Conservation (phyloP, 1,139 yeast genomes). For the Protomyces macrosporus region DNA sequence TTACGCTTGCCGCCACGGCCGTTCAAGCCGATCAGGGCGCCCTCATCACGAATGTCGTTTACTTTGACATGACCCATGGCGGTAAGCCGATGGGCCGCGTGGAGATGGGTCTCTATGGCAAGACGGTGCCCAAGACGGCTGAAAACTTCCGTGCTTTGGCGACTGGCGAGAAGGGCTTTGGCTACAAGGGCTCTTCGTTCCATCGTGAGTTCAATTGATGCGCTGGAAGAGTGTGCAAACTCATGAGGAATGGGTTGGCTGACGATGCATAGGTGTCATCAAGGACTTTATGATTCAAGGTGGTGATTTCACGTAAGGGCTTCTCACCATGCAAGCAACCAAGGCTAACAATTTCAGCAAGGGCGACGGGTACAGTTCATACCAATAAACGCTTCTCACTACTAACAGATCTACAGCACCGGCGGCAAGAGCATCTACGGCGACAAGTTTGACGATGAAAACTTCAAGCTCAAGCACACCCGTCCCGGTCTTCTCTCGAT, state of each 20-base stretch:
- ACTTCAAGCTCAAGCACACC: constrained; percentile 73
- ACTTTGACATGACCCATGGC: constrained; percentile 78
- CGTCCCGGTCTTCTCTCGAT: constrained; percentile 72
- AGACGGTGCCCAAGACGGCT: constrained; percentile 87
- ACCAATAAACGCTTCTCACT: too few species aligned
- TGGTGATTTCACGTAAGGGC: constrained; percentile 86
- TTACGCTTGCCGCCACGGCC: background rate
- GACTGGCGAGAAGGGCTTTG: constrained; percentile 76
- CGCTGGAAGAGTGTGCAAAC: constrained; percentile 44
- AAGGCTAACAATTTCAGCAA: background rate
- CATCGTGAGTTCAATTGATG: constrained; percentile 65
- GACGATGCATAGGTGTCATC: constrained; percentile 43
- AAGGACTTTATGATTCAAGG: constrained; percentile 87
- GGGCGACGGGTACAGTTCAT: background rate
- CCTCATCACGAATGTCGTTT: constrained; percentile 46
- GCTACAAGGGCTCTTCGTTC: constrained; percentile 72
- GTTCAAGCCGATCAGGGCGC: constrained; percentile 25
- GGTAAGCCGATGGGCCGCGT: constrained; percentile 67
- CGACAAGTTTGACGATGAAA: constrained; percentile 82
- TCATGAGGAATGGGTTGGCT: background rate
- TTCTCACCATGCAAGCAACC: too few species aligned
- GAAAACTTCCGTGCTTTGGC: constrained; percentile 88
- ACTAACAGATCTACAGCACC: constrained; percentile 48
- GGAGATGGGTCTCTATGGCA: constrained; percentile 74
- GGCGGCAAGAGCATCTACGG: constrained; percentile 97